Percentiles rank a stretch among this genome's conserved stretches.
Conservation (phyloP, 441 rosid genomes). For the Oxalis stricta region DNA sequence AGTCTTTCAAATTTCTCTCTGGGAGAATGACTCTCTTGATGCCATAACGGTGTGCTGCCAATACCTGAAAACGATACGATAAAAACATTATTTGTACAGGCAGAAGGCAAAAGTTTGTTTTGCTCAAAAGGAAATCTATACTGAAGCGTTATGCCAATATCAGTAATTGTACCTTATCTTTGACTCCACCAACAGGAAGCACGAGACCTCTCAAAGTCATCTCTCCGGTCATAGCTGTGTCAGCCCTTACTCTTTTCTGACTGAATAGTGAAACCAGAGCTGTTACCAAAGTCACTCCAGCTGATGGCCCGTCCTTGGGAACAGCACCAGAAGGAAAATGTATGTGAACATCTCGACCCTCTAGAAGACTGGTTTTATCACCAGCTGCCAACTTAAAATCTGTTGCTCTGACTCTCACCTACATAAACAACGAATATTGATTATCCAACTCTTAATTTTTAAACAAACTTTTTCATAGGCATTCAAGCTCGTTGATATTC, state of each 20-base stretch:
- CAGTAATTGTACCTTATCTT: constrained; percentile 63
- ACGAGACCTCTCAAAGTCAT: constrained; percentile 98
- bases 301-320: constrained; percentile 98
- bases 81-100: neutral
- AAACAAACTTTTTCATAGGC: neutral
- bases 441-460: constrained; percentile 2
- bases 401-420: constrained; percentile 90
- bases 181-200: constrained; percentile 94
- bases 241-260: constrained; percentile 81
- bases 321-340: constrained; percentile 99
- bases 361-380: constrained; percentile 57
- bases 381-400: constrained; percentile 54
- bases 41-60: constrained; percentile 92
- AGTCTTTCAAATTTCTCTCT: constrained; percentile 83
- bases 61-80: too few relatives aligned
- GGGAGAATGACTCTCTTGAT: constrained; percentile 91
- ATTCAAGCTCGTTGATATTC: too few relatives aligned
- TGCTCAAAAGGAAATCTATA: neutral
- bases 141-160: neutral
- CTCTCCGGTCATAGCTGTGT: constrained; percentile 99
- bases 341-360: constrained; percentile 86
- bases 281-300: constrained; percentile 94
- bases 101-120: too few relatives aligned
- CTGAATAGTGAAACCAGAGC: constrained; percentile 85
- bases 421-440: constrained; percentile 8